Evolutionary conservation across 495 filamentous ascomycete genomes (phyloP).

Genomic region (Trichoderma erinaceum): DNA sequence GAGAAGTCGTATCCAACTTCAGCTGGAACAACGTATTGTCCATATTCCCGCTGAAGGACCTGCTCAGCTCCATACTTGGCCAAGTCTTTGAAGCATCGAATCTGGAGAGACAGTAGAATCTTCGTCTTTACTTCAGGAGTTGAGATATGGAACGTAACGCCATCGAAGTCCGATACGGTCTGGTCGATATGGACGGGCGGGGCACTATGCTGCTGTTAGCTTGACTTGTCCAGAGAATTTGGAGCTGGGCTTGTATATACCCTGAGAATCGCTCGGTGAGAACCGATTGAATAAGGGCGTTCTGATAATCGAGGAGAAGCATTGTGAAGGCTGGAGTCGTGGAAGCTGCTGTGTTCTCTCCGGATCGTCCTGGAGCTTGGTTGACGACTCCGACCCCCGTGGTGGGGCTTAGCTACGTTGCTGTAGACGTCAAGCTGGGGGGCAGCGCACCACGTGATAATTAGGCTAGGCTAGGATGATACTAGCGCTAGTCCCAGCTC

Average conservation of each 20-base stretch:
- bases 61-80: conserved; percentile 85
- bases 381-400: conserved; percentile 13
- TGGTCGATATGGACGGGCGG: conserved; percentile 87
- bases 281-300: conserved; percentile 91
- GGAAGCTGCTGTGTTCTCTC: conserved; percentile 15
- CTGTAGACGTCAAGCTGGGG: conserved; percentile 13
- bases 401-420: conserved; percentile 15
- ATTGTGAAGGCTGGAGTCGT: conserved; percentile 46
- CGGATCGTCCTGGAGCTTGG: conserved; percentile 13
- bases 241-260: conserved; percentile 41
- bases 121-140: conserved; percentile 88
- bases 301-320: conserved; percentile 98
- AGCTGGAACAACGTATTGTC: conserved; percentile 76
- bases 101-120: conserved; percentile 85
- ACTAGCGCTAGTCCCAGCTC: not conserved
- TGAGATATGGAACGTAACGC: conserved; percentile 94
- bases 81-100: conserved; percentile 91
- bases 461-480: not conserved
- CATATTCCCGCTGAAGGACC: conserved; percentile 91
- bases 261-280: conserved; percentile 91
- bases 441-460: conserved; percentile 4
- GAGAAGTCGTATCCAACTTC: conserved; percentile 95
- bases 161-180: conserved; percentile 96
- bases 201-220: conserved; percentile 49
- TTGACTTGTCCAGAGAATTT: conserved; percentile 7